Evolutionary conservation across 768 basidiomycete species (phyloP), one percentile per base, ranked within the genome.

Genomic region (Amanita thiersii): DNA sequence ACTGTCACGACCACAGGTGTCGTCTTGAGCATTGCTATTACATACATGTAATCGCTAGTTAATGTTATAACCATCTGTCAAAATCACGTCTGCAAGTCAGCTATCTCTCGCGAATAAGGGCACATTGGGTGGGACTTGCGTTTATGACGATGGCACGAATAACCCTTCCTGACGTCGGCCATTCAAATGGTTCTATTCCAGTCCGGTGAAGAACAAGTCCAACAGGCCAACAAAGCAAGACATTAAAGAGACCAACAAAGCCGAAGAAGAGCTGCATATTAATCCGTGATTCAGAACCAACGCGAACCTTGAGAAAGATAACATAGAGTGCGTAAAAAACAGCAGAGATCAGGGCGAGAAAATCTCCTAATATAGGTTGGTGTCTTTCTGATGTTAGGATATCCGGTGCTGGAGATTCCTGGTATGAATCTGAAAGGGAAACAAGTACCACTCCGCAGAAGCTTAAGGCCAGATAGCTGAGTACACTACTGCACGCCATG

Each of bases 241-340:
- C 77, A 57, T 87, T 94, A 67, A 87, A 88, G 10, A 90, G 63
- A 7, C 92, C 90, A 19, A 94, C 90, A 49, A 88, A 94, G 17
- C 93, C 93, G 53, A 96, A 92, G 67, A 96, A 93, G 20, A 93
- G 69, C 49, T 90, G 86, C 91, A 93, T 92, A 57, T 93, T 81
- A 50, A 92, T 75, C 40, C 89, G 73, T 3, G 84, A 83, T 54
- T 93, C 89, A 25, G 73, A 70, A 32, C 73, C 77, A 39, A 96
- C 85, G 43, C 78, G 77, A 33, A 92, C 84, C 61, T 97, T 98
- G 53, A 98, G 72, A 37, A 94, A 69, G 48, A 84, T 82, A 32
- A 92, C 81, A 60, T 98, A 98, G 34, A 85, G 58, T 0, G 91
- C 86, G 57, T 96, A 97, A 57, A 86, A 85, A 4, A 89, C 49